phyloP scores from a whole-genome alignment of 1,284 basidiomycete species.

The Amylostereum chailletii region DNA sequence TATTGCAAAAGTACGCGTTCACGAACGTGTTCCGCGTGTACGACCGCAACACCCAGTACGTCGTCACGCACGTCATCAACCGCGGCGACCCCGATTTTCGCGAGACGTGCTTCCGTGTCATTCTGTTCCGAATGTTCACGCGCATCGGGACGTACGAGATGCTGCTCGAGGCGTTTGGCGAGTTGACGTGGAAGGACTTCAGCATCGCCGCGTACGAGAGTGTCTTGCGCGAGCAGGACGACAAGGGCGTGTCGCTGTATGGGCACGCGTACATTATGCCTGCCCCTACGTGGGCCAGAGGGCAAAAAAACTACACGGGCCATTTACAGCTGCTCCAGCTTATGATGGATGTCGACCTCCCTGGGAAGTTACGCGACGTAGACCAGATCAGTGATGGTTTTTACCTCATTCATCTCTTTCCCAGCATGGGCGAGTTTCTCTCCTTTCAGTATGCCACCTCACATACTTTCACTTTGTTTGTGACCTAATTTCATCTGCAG shows the following conservation, averaged over 20 bases:
- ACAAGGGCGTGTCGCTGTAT: conserved; percentile 21
- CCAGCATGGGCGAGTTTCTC: conserved; percentile 31
- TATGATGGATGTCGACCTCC: conserved; percentile 29
- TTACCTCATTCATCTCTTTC: conserved; percentile 24
- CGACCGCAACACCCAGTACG: conserved; percentile 33
- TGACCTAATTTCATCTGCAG: conserved; percentile 13
- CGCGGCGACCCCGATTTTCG: conserved; percentile 25
- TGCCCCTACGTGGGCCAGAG: conserved; percentile 24
- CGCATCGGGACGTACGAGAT: conserved; percentile 32
- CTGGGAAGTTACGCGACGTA: conserved; percentile 20
- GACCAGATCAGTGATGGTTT: conserved; percentile 29
- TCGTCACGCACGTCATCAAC: conserved; percentile 29
- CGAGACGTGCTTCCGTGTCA: conserved; percentile 33
- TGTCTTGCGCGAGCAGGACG: conserved; percentile 20
- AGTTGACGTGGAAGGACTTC: conserved; percentile 26
- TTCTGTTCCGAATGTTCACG: conserved; percentile 34
- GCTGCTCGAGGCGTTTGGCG: conserved; percentile 23
- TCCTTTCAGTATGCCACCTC: conserved; percentile 27
- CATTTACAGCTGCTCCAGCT: conserved; percentile 28
- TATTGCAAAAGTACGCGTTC: conserved; percentile 26
- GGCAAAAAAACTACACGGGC: conserved; percentile 18
- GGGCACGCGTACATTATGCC: conserved; percentile 31
- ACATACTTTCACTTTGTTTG: neutral
- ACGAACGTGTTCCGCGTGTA: conserved; percentile 34
- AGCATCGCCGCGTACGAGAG: conserved; percentile 24